These are phyloP conservation scores for Russula sp. DNA, from an alignment of 768 basidiomycete genomes.

Conservation along the genomic window DNA sequence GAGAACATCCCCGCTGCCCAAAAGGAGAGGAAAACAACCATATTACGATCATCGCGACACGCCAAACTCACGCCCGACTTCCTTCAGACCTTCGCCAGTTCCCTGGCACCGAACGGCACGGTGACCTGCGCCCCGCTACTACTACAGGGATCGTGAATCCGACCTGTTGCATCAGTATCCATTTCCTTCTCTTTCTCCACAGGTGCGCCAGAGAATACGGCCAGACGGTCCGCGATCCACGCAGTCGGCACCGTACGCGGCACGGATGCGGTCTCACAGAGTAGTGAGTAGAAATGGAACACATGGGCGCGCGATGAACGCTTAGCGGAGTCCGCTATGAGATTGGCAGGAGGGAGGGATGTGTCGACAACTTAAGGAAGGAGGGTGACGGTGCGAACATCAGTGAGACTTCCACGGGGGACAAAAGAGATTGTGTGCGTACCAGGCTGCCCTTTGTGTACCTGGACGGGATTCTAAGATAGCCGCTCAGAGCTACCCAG, in stretches of 20 bases:
- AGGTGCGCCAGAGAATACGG: constrained; percentile 14
- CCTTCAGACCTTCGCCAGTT: constrained; percentile 59
- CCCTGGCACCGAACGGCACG: constrained; percentile 61
- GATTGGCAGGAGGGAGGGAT: constrained; percentile 46
- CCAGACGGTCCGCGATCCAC: constrained; percentile 48
- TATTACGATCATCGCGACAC: constrained; percentile 34
- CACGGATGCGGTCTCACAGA: constrained; percentile 77
- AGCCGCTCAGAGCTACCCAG: constrained; percentile 74
- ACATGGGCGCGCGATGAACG: constrained; percentile 79
- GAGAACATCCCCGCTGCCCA: too few relatives aligned
- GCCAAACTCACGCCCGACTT: constrained; percentile 75
- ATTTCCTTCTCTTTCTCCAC: not conserved
- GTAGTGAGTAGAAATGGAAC: constrained; percentile 79
- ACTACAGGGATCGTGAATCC: not conserved
- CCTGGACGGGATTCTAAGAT: constrained; percentile 61
- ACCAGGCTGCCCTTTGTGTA: constrained; percentile 59
- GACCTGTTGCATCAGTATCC: not conserved
- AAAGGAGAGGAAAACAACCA: not conserved
- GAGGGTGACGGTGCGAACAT: not conserved
- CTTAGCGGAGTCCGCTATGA: constrained; percentile 68
- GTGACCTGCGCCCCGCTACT: not conserved
- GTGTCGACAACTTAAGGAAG: constrained; percentile 40
- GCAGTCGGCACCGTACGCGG: constrained; percentile 64
- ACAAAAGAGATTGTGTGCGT: constrained; percentile 32
- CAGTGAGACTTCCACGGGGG: not conserved